Percentiles rank a stretch among this genome's conserved stretches.
Conservation (phyloP, 495 filamentous ascomycete species). For the Durotheca rogersii region DNA sequence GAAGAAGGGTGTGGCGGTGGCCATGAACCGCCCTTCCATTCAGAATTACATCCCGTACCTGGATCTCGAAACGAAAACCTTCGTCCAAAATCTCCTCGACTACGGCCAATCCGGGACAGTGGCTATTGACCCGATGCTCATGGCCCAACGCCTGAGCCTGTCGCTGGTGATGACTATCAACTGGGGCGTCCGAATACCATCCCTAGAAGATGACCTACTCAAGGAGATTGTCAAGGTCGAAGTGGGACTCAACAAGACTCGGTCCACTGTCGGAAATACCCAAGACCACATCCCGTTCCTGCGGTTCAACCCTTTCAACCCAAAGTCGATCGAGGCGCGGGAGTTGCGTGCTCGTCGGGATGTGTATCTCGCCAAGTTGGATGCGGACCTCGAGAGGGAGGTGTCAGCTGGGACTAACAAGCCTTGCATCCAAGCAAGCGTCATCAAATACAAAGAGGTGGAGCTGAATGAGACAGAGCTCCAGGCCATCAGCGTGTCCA, state of each 20-base stretch:
- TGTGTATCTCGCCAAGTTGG: conserved; percentile 56
- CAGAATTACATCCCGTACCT: conserved; percentile 61
- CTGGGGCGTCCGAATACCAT: conserved; percentile 61
- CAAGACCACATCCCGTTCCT: conserved; percentile 66
- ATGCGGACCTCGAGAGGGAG: conserved; percentile 54
- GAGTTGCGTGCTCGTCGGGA: conserved; percentile 62
- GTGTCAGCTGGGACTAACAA: conserved; percentile 60
- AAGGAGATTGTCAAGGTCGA: conserved; percentile 65
- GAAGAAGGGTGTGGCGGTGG: conserved; percentile 63
- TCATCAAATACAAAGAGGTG: conserved; percentile 62
- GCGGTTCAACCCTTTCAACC: conserved; percentile 57
- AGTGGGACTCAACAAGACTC: conserved; percentile 58
- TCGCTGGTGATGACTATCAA: conserved; percentile 62
- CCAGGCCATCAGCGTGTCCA: conserved; percentile 63
- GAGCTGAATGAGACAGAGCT: conserved; percentile 59
- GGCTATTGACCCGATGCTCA: conserved; percentile 60
- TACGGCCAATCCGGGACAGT: conserved; percentile 54
- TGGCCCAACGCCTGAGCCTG: conserved; percentile 60
- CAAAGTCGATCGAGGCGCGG: conserved; percentile 51
- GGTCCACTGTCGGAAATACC: conserved; percentile 61
- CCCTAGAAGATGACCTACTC: conserved; percentile 58
- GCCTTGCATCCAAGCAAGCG: conserved; percentile 66
- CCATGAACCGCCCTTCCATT: conserved; percentile 62
- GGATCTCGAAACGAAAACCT: conserved; percentile 60
- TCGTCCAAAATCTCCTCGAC: conserved; percentile 58